Conservation (phyloP, 176 grass and related monocot genomes). For the Aegilops tauschii region DNA sequence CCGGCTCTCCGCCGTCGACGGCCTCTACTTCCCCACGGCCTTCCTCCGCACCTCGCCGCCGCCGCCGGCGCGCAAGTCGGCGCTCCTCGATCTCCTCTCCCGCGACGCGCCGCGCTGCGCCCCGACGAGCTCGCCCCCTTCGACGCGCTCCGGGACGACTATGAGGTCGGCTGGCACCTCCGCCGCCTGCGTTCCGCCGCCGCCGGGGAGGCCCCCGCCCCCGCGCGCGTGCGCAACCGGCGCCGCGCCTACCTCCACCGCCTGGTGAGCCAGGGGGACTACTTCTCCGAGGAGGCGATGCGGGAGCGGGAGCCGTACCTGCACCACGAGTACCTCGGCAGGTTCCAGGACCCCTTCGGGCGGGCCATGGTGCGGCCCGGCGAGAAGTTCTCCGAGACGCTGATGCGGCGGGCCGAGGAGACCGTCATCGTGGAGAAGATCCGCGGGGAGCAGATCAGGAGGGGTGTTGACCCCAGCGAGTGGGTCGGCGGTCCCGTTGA, state of each 20-base stretch:
- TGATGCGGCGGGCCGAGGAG: conserved; percentile 64
- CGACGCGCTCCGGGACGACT: conserved; percentile 60
- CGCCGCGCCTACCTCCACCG: conserved; percentile 75
- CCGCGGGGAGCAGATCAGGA: too few species aligned
- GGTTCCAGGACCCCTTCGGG: conserved; percentile 71
- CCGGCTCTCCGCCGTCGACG: too few species aligned
- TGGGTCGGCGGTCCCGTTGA: too few species aligned
- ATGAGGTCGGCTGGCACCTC: conserved; percentile 92
- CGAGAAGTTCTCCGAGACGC: conserved; percentile 83
- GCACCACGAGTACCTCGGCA: conserved; percentile 75
- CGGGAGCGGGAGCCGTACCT: conserved; percentile 87
- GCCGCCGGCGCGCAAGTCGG: too few species aligned
- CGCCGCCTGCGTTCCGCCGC: conserved; percentile 33
- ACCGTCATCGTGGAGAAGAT: too few species aligned
- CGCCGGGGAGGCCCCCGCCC: neutral
- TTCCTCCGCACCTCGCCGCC: too few species aligned
- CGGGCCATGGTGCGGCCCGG: conserved; percentile 65
- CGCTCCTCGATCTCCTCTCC: too few species aligned
- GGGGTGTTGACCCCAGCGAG: too few species aligned
- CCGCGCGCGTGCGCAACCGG: conserved; percentile 60
- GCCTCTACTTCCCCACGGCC: too few species aligned
- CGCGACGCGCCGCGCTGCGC: conserved; percentile 27
- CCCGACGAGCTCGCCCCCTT: conserved; percentile 55
- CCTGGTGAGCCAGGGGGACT: conserved; percentile 59
- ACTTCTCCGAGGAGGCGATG: conserved; percentile 97